These are phyloP conservation scores for Arthrobotrys entomopaga DNA, from an alignment of 2,329 filamentous ascomycete genomes.

Conservation along the genomic window DNA sequence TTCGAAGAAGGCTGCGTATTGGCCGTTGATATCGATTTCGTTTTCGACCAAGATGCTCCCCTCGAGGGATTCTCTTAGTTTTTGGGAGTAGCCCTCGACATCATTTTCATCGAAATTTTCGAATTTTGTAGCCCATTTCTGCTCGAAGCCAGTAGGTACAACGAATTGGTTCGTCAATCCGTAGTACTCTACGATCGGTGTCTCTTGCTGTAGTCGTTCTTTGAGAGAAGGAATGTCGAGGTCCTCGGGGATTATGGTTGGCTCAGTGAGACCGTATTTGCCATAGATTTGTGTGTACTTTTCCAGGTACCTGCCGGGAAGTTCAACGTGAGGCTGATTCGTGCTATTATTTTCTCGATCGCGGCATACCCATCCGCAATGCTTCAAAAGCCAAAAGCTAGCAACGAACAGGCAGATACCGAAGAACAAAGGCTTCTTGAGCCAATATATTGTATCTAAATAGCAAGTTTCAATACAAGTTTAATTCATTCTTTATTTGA, in stretches of 20 bases:
- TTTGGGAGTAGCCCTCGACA: constrained; percentile 4
- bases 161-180: not conserved
- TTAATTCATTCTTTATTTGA: no score
- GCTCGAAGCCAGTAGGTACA: constrained; percentile 5
- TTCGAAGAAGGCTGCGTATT: constrained; percentile 7
- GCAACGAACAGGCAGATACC: no score
- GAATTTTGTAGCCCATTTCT: not conserved
- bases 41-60: constrained; percentile 8
- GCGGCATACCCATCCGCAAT: no score
- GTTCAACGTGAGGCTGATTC: not conserved
- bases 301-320: constrained; percentile 47
- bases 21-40: constrained; percentile 5
- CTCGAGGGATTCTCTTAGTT: constrained; percentile 5
- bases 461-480: no score
- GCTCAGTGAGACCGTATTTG: constrained; percentile 11
- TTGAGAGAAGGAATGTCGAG: not conserved
- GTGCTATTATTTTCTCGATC: no score
- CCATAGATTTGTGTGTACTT: constrained; percentile 6
- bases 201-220: constrained; percentile 10
- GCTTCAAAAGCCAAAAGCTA: no score
- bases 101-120: not conserved
- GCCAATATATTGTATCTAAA: no score
- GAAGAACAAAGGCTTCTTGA: no score
- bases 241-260: not conserved
- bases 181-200: constrained; percentile 18